phyloP scores from a whole-genome alignment of 2,329 filamentous ascomycete genomes.

The Monilinia fructigena region DNA sequence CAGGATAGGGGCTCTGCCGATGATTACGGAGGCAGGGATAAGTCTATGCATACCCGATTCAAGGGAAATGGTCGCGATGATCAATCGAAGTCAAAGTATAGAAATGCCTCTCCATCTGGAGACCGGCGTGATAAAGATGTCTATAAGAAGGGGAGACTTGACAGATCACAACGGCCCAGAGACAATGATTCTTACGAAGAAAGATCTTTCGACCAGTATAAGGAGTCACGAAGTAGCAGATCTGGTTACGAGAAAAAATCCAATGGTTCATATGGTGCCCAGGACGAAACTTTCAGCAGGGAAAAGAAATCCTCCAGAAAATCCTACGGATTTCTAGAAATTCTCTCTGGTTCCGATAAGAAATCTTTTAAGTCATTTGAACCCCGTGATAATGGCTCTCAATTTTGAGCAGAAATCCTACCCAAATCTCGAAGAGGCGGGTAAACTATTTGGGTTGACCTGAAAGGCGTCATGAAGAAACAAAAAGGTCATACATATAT shows the following conservation, averaged over 20 bases:
- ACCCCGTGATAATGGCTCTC: neutral
- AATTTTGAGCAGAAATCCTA: neutral
- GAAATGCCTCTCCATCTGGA: neutral
- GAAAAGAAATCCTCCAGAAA: neutral
- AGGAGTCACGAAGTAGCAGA: neutral
- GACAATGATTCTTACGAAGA: neutral
- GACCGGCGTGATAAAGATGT: neutral
- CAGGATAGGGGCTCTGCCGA: neutral
- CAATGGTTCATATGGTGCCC: neutral
- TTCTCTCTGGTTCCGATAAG: neutral
- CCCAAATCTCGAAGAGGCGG: neutral
- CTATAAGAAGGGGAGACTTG: neutral
- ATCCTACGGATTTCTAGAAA: neutral
- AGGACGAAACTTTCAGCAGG: neutral
- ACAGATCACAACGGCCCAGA: neutral
- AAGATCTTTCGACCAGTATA: neutral
- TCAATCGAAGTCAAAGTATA: neutral
- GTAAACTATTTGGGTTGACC: neutral
- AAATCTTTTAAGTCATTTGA: neutral
- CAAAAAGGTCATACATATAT: neutral
- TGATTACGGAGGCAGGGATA: neutral
- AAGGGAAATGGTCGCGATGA: neutral
- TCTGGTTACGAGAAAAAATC: conserved; percentile 5
- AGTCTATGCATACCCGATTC: neutral
- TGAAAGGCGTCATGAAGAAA: neutral